A percentile compares a stretch with the other conserved stretches of the same genome.
These are phyloP conservation scores for Hortiboletus campestris DNA, from an alignment of 768 basidiomycete species.

Conservation along the genomic window DNA sequence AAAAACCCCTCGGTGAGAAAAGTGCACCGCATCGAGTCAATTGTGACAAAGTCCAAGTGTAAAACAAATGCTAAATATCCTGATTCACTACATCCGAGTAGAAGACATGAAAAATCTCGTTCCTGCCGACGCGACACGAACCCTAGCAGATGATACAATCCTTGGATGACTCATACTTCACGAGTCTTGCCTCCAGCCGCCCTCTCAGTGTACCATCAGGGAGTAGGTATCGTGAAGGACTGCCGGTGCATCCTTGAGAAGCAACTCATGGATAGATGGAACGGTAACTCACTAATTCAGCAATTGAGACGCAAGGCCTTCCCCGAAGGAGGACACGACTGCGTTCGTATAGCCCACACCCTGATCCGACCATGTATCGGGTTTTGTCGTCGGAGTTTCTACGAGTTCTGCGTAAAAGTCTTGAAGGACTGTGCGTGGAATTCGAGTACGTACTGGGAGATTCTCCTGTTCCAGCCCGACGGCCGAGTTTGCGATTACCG, in stretches of 20 bases:
- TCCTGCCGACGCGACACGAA: not conserved
- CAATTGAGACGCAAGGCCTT: not conserved
- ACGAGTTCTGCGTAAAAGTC: not conserved
- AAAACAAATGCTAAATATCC: not conserved
- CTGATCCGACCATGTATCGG: constrained; percentile 17
- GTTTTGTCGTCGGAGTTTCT: constrained; percentile 5
- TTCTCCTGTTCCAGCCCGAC: not conserved
- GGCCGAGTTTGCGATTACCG: constrained; percentile 12
- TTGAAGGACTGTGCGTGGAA: too few relatives aligned
- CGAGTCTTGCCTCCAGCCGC: constrained; percentile 13
- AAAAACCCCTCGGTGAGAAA: constrained; percentile 37
- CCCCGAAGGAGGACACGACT: constrained; percentile 1
- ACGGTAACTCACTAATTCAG: constrained; percentile 6
- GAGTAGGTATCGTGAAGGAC: constrained; percentile 12
- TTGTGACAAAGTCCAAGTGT: not conserved
- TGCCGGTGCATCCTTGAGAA: not conserved
- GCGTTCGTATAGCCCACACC: constrained; percentile 13
- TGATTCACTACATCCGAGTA: not conserved
- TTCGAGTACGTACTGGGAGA: not conserved
- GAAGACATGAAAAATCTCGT: not conserved
- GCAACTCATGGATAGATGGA: not conserved
- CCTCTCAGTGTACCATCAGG: constrained; percentile 22
- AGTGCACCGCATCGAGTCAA: constrained; percentile 37
- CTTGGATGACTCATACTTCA: constrained; percentile 6
- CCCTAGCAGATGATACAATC: constrained; percentile 15